A percentile compares a stretch with the other conserved stretches of the same genome.
phyloP scores from a whole-genome alignment of 176 grass and related monocot genomes.

The Panicum miliaceum region DNA sequence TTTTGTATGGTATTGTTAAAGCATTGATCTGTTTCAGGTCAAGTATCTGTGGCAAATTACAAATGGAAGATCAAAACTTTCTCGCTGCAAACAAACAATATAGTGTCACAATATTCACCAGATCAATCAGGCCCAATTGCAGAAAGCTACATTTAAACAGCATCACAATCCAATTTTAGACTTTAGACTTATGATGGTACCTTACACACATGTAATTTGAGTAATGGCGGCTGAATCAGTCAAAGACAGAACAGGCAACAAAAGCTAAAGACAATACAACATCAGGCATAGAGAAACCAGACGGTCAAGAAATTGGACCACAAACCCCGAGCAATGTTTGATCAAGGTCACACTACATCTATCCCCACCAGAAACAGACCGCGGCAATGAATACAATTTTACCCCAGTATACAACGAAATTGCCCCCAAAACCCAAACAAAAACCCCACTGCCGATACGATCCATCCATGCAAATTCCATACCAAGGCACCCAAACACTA shows the following conservation, averaged over 20 bases:
- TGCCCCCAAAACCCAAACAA: slow-evolving; percentile 24
- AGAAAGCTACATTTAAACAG: neutral
- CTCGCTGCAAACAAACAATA: neutral
- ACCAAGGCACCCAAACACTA: neutral
- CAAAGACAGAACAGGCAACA: neutral
- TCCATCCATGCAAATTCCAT: neutral
- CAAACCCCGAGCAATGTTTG: neutral
- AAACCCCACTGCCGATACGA: neutral
- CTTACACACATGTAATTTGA: neutral
- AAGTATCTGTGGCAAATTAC: neutral
- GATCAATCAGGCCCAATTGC: neutral
- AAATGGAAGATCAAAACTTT: slow-evolving; percentile 11
- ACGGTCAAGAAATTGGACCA: neutral
- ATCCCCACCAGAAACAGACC: neutral
- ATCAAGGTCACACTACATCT: neutral
- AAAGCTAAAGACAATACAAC: neutral
- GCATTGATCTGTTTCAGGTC: neutral
- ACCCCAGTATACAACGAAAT: neutral
- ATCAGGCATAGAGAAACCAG: neutral
- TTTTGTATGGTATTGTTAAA: neutral
- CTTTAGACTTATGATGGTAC: neutral
- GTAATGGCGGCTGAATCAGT: neutral
- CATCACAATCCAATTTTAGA: neutral
- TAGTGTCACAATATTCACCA: neutral
- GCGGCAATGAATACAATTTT: neutral